Percentiles rank a stretch among this genome's conserved stretches.
Evolutionary conservation across 768 basidiomycete species (phyloP).

Genomic region (Ramaria sp.): DNA sequence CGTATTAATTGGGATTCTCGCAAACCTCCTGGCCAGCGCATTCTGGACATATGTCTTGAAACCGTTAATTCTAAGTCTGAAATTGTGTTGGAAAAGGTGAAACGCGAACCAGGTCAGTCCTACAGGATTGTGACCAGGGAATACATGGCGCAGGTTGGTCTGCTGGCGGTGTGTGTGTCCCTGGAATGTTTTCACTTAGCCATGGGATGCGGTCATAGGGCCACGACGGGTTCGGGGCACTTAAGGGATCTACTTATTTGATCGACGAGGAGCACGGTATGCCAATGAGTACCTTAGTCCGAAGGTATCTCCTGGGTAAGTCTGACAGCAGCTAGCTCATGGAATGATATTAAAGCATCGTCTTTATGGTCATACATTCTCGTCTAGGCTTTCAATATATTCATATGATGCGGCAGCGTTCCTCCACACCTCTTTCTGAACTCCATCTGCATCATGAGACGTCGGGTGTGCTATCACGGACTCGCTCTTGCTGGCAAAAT

Average conservation of each 20-base stretch:
- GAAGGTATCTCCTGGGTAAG: slow-evolving; percentile 76
- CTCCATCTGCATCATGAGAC: slow-evolving; percentile 35
- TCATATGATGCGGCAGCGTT: slow-evolving; percentile 43
- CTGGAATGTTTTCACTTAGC: not conserved
- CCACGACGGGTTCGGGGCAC: slow-evolving; percentile 68
- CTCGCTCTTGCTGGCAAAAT: slow-evolving; percentile 29
- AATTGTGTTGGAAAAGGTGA: slow-evolving; percentile 38
- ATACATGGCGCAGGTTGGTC: slow-evolving; percentile 52
- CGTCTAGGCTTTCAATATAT: slow-evolving; percentile 61
- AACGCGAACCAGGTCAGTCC: slow-evolving; percentile 40
- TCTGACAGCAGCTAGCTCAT: not conserved
- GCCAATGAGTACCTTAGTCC: slow-evolving; percentile 66
- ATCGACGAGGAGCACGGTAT: slow-evolving; percentile 79
- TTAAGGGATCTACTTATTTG: slow-evolving; percentile 56
- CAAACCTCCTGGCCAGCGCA: slow-evolving; percentile 55
- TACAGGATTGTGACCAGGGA: slow-evolving; percentile 81
- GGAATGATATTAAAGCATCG: not conserved
- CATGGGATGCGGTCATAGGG: slow-evolving; percentile 24
- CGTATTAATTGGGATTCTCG: slow-evolving; percentile 83
- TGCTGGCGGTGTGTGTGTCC: not conserved
- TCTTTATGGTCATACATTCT: not conserved
- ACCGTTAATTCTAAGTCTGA: slow-evolving; percentile 21
- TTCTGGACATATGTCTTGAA: slow-evolving; percentile 61
- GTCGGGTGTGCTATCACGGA: slow-evolving; percentile 33
- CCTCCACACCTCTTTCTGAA: slow-evolving; percentile 17